phyloP scores from a whole-genome alignment of 371 early-diverging fungal species.

The Synchytrium microbalum region DNA sequence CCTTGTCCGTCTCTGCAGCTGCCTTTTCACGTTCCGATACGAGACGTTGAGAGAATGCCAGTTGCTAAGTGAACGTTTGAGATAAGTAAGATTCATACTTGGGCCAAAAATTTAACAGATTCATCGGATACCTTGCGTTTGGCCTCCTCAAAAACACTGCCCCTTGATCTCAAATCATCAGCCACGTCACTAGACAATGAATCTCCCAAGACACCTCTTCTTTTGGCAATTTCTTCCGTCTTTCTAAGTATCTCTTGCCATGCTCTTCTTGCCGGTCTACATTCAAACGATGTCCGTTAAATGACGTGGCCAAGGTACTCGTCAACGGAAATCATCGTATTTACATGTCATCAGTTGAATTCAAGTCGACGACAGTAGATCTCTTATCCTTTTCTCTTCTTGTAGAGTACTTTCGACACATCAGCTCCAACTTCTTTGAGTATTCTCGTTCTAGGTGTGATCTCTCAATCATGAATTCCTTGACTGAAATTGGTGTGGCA shows the following conservation, averaged over 20 bases:
- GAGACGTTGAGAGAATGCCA: neutral
- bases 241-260: neutral
- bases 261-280: neutral
- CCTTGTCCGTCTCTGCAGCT: neutral
- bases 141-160: neutral
- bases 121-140: neutral
- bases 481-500: neutral
- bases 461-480: neutral
- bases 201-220: neutral
- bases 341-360: neutral
- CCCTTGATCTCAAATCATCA: neutral
- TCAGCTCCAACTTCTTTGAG: neutral
- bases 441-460: neutral
- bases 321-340: too few species aligned
- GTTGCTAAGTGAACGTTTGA: neutral
- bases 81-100: neutral
- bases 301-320: too few species aligned
- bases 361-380: neutral
- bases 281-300: neutral
- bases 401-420: neutral
- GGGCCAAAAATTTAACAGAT: too few species aligned
- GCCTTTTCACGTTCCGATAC: neutral
- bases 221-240: neutral
- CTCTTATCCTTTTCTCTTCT: neutral
- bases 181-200: neutral